A percentile compares a stretch with the other conserved stretches of the same genome.
Evolutionary conservation across 108 stramenopile genomes (phyloP).

Genomic region (Conticribra guillardii): DNA sequence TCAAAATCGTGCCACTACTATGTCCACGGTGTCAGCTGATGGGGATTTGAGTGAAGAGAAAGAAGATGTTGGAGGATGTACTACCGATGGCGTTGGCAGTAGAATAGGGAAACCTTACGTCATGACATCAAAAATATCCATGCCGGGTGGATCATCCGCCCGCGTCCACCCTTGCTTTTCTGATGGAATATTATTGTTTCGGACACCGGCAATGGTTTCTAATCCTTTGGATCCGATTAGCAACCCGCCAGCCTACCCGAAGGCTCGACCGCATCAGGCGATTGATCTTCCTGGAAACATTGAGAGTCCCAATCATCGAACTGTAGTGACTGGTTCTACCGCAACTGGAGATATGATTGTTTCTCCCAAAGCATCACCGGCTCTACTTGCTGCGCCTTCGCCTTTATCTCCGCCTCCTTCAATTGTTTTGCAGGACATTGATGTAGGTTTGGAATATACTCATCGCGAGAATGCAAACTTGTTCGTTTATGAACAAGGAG

Average conservation of each 20-base stretch:
- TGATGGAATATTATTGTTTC: slow-evolving; percentile 27
- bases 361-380: background rate
- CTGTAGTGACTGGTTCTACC: background rate
- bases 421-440: background rate
- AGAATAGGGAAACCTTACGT: slow-evolving; percentile 29
- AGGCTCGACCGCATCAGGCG: background rate
- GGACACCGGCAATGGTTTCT: background rate
- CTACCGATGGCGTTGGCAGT: too few species aligned
- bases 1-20: slow-evolving; percentile 3
- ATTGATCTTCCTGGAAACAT: background rate
- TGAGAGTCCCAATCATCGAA: background rate
- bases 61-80: background rate
- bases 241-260: background rate
- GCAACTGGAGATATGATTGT: background rate
- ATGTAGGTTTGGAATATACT: background rate
- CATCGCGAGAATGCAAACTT: background rate
- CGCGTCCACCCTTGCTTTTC: slow-evolving; percentile 33
- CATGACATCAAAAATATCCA: slow-evolving; percentile 35
- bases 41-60: slow-evolving; percentile 4
- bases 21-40: slow-evolving; percentile 9
- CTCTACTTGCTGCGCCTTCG: background rate
- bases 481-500: background rate
- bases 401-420: background rate
- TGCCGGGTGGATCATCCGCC: slow-evolving; percentile 32
- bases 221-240: background rate